Conservation (phyloP, 441 rosid species). For the Euphorbia schlechtendalii region DNA sequence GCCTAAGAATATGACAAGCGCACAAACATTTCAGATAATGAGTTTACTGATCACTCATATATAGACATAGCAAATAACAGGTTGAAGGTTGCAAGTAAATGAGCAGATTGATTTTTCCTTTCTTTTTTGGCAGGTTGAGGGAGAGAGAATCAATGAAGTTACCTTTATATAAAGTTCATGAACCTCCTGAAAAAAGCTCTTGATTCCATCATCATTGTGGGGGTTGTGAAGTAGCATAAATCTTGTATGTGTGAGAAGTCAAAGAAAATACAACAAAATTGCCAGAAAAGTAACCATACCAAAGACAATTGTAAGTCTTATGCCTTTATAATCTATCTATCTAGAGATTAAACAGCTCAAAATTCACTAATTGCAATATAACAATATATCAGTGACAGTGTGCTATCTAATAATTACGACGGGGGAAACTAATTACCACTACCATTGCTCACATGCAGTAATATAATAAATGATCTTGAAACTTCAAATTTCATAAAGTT, state of each 20-base stretch:
- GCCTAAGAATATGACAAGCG: not conserved
- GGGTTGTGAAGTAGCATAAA: conserved; percentile 96
- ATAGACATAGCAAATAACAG: not conserved
- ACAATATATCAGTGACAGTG: not conserved
- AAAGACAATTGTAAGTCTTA: no score
- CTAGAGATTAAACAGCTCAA: not conserved
- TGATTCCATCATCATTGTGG: conserved; percentile 93
- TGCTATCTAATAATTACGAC: not conserved
- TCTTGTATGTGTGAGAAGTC: conserved; percentile 64
- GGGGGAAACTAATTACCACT: not conserved
- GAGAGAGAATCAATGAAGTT: conserved; percentile 2
- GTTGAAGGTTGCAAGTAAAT: not conserved
- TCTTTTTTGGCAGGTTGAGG: not conserved
- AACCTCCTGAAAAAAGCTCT: conserved; percentile 97
- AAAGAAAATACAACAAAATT: conserved; percentile 33
- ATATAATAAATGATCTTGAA: not conserved
- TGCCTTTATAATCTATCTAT: not conserved
- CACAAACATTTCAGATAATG: not conserved
- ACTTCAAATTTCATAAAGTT: not conserved
- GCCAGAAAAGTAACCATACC: not conserved
- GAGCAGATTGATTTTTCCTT: not conserved
- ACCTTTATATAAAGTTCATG: conserved; percentile 97
- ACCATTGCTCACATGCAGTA: not conserved
- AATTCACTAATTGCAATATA: not conserved
- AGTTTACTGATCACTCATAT: no score